Evolutionary conservation across 2,329 filamentous ascomycete genomes (phyloP).

Genomic region (Arthrobotrys iridis): DNA sequence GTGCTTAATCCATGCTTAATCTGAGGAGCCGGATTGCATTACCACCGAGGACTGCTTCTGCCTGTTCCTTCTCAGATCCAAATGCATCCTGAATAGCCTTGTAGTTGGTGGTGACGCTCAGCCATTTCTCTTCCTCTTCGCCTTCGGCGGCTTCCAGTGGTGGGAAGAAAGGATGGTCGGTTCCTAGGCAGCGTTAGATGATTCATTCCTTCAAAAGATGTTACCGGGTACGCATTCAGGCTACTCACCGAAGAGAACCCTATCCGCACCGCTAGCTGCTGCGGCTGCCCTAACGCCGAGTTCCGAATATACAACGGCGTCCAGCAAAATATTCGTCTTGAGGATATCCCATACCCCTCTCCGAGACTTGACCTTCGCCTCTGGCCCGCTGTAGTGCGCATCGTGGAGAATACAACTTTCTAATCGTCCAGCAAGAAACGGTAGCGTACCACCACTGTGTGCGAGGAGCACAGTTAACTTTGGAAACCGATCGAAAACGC

Average conservation of each 20-base stretch:
- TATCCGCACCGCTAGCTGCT: conserved; percentile 73
- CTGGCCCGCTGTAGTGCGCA: conserved; percentile 71
- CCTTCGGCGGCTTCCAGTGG: conserved; percentile 68
- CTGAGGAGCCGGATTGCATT: conserved; percentile 64
- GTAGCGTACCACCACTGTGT: conserved; percentile 87
- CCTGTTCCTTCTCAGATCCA: conserved; percentile 57
- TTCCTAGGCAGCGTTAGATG: conserved; percentile 63
- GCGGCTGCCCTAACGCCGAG: conserved; percentile 77
- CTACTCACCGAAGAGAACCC: conserved; percentile 75
- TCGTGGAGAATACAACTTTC: conserved; percentile 89
- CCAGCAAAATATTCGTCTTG: conserved; percentile 82
- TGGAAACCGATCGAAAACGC: conserved; percentile 81
- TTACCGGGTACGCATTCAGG: background rate
- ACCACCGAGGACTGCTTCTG: conserved; percentile 62
- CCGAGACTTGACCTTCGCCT: conserved; percentile 59
- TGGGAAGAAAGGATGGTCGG: conserved; percentile 87
- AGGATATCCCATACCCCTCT: conserved; percentile 72
- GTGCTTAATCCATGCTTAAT: conserved; percentile 39
- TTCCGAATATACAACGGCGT: conserved; percentile 84
- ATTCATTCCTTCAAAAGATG: background rate
- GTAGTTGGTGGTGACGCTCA: conserved; percentile 65
- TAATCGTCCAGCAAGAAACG: conserved; percentile 86
- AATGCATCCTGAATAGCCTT: conserved; percentile 63
- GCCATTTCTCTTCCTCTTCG: conserved; percentile 61
- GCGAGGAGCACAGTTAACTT: conserved; percentile 79